Conservation (phyloP, 805 yeast species). For the Scheffersomyces stipitis region DNA sequence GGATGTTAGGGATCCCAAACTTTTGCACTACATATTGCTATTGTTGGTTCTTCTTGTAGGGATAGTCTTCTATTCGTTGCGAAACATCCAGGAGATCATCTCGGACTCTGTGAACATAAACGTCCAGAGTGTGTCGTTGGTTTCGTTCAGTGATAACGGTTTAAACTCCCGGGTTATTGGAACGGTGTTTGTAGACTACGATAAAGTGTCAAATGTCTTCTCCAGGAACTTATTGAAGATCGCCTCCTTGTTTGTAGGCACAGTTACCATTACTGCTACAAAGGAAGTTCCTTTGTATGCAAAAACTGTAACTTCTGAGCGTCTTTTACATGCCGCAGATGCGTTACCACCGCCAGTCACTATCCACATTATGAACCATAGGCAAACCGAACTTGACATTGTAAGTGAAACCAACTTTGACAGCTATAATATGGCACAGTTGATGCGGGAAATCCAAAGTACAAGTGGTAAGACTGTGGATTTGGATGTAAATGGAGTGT, state of each 20-base stretch:
- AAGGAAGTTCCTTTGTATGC: slow-evolving; percentile 17
- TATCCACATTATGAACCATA: slow-evolving; percentile 18
- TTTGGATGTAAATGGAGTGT: slow-evolving; percentile 21
- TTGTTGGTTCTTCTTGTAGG: slow-evolving; percentile 4
- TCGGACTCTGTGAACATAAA: slow-evolving; percentile 21
- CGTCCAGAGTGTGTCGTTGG: slow-evolving; percentile 23
- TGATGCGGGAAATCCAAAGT: slow-evolving; percentile 4
- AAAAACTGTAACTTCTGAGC: slow-evolving; percentile 8
- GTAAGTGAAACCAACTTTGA: slow-evolving; percentile 18
- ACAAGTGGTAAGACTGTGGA: slow-evolving; percentile 2
- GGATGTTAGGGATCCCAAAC: slow-evolving; percentile 6
- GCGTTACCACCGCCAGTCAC: slow-evolving; percentile 24
- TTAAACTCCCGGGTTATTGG: slow-evolving; percentile 28
- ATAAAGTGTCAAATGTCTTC: slow-evolving; percentile 18
- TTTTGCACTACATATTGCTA: slow-evolving; percentile 4
- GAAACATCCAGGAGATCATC: slow-evolving; percentile 12
- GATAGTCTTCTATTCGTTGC: slow-evolving; percentile 1
- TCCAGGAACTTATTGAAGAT: slow-evolving; percentile 20
- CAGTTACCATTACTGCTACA: slow-evolving; percentile 19
- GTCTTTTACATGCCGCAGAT: slow-evolving; percentile 22
- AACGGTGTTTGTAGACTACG: slow-evolving; percentile 26
- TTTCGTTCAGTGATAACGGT: slow-evolving; percentile 23
- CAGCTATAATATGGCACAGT: slow-evolving; percentile 15
- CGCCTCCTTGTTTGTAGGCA: slow-evolving; percentile 23
- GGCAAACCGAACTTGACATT: slow-evolving; percentile 23